phyloP scores from a whole-genome alignment of 148 eudicot genomes.

The Heliamphora exappendiculata region DNA sequence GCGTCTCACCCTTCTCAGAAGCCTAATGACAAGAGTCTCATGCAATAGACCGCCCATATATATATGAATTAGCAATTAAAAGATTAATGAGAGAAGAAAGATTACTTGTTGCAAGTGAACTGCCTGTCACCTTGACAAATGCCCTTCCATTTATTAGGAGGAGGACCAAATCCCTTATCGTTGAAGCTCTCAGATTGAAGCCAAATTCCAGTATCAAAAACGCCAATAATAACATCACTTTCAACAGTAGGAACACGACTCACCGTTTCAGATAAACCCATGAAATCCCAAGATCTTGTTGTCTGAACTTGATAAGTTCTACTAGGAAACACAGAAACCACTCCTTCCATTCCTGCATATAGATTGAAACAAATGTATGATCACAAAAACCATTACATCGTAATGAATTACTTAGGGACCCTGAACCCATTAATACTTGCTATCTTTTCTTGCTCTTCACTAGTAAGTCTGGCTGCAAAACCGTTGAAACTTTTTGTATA shows the following conservation, averaged over 20 bases:
- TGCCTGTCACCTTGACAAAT: slow-evolving; percentile 14
- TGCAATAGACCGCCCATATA: no score
- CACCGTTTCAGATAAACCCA: slow-evolving; percentile 18
- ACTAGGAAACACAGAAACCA: slow-evolving; percentile 25
- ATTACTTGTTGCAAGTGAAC: slow-evolving; percentile 39
- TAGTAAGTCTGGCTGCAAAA: slow-evolving; percentile 17
- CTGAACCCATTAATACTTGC: no score
- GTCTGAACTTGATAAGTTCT: slow-evolving; percentile 6
- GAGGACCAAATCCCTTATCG: slow-evolving; percentile 22
- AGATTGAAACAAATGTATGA: not conserved
- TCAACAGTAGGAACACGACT: slow-evolving; percentile 9
- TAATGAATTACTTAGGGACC: not conserved
- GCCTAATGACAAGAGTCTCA: no score
- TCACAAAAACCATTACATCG: not conserved
- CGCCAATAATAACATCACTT: slow-evolving; percentile 21
- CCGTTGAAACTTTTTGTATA: slow-evolving; percentile 26
- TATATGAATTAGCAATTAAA: no score
- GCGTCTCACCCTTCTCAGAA: no score
- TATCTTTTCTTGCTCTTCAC: slow-evolving; percentile 9
- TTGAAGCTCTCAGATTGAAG: slow-evolving; percentile 29
- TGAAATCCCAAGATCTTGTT: slow-evolving; percentile 37
- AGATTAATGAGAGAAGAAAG: no score
- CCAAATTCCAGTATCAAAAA: slow-evolving; percentile 28
- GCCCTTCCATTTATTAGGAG: slow-evolving; percentile 33
- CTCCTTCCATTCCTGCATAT: slow-evolving; percentile 20